Percentiles rank a stretch among this genome's conserved stretches.
phyloP scores from a whole-genome alignment of 306 rosid species.

The Arachis hypogaea region DNA sequence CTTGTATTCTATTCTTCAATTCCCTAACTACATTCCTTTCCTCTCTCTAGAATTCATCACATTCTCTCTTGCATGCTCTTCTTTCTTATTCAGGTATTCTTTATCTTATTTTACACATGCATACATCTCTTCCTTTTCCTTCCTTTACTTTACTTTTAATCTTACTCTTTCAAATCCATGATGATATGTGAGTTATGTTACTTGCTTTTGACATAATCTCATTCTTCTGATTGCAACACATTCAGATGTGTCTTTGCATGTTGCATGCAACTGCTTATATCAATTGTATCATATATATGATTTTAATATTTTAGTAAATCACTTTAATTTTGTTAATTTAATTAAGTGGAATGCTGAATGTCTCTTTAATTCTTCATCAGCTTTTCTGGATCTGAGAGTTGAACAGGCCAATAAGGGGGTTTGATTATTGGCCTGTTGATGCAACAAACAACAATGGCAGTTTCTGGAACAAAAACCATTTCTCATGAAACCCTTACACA shows the following conservation, averaged over 20 bases:
- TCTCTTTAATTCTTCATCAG: neutral
- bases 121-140: neutral
- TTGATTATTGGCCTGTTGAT: neutral
- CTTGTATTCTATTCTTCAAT: conserved; percentile 21
- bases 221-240: conserved; percentile 4
- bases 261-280: conserved; percentile 40
- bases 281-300: neutral
- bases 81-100: conserved; percentile 22
- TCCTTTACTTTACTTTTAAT: neutral
- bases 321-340: neutral
- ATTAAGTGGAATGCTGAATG: conserved; percentile 2
- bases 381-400: too few species aligned
- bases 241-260: conserved; percentile 44
- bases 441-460: conserved; percentile 16
- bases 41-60: too few species aligned
- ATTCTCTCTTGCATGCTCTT: neutral
- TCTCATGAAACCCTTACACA: neutral
- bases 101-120: conserved; percentile 38
- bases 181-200: neutral
- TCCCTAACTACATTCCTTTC: conserved; percentile 14
- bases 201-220: conserved; percentile 8
- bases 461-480: conserved; percentile 25
- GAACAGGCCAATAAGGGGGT: neutral
- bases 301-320: neutral
- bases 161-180: neutral